Conservation (phyloP, 352 stramenopile species). For the Heterotrichella gracilis region DNA sequence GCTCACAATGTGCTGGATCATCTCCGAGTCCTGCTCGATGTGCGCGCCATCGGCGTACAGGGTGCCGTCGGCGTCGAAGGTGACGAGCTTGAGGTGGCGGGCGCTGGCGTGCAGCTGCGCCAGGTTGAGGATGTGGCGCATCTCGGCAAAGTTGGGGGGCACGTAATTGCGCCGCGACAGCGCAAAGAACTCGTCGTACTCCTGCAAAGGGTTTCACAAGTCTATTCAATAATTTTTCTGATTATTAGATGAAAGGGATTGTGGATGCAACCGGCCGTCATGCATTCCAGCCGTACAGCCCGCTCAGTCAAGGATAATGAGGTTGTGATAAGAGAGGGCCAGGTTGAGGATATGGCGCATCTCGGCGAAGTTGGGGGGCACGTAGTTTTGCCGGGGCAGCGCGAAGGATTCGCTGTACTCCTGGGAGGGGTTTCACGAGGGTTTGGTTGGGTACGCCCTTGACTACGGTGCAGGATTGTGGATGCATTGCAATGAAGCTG, state of each 20-base stretch:
- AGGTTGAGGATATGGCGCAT: constrained; percentile 43
- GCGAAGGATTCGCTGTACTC: too few species aligned
- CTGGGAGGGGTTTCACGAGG: too few species aligned
- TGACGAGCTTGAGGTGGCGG: constrained; percentile 35
- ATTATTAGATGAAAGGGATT: too few species aligned
- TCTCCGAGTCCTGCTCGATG: constrained; percentile 26
- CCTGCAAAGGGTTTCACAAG: constrained; percentile 6
- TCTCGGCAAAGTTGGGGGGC: constrained; percentile 39
- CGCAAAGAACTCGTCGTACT: constrained; percentile 35
- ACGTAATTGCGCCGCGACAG: constrained; percentile 38
- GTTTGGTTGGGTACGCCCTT: too few species aligned
- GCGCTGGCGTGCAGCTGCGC: constrained; percentile 22
- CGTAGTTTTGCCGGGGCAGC: constrained; percentile 36
- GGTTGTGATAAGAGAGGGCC: too few species aligned
- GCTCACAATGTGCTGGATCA: constrained; percentile 34
- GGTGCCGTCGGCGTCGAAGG: constrained; percentile 42
- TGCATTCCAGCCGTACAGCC: too few species aligned
- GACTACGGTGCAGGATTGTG: too few species aligned
- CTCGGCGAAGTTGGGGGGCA: constrained; percentile 41
- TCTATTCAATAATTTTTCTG: too few species aligned
- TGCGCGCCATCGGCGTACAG: constrained; percentile 39
- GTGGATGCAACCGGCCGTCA: too few species aligned
- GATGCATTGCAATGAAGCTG: too few species aligned
- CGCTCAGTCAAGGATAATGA: too few species aligned
- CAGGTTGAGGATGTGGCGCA: constrained; percentile 41